Conservation (phyloP, 2,329 filamentous ascomycete genomes). For the Bipolaris oryzae region DNA sequence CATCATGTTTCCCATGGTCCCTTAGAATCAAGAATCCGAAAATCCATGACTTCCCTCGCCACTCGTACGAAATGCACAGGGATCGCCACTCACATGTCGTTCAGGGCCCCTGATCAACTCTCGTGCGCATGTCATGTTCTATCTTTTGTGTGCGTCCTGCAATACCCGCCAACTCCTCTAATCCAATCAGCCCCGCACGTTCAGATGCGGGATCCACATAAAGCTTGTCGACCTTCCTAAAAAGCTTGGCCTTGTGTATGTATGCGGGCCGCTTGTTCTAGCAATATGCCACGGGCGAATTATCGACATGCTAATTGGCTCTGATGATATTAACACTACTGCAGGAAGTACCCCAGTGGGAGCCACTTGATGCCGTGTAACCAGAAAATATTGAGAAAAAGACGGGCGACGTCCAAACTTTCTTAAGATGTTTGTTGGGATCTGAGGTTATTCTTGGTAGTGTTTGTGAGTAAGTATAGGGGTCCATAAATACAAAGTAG, state of each 20-base stretch:
- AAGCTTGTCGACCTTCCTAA: conserved; percentile 31
- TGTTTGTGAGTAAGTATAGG: neutral
- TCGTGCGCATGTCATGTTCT: conserved; percentile 2
- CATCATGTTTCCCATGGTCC: neutral
- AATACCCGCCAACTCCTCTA: conserved; percentile 1
- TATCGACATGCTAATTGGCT: neutral
- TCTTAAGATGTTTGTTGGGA: neutral
- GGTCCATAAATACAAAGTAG: neutral
- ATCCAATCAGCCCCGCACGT: conserved; percentile 27
- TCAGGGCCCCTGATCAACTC: neutral
- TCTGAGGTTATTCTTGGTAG: neutral
- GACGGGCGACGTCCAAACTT: neutral
- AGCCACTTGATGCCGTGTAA: neutral
- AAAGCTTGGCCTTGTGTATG: conserved; percentile 21
- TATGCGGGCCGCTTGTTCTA: neutral
- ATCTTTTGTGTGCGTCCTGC: conserved; percentile 3
- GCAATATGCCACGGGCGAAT: conserved; percentile 4
- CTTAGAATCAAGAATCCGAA: neutral
- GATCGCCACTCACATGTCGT: neutral
- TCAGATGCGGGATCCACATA: conserved; percentile 2
- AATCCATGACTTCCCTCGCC: neutral
- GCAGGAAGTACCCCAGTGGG: neutral
- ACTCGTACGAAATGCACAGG: neutral
- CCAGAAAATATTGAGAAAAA: neutral
- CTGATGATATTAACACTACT: neutral